A percentile compares a stretch with the other conserved stretches of the same genome.
Conservation (phyloP, 139 green algal genomes). For the Chlorella sp. region DNA sequence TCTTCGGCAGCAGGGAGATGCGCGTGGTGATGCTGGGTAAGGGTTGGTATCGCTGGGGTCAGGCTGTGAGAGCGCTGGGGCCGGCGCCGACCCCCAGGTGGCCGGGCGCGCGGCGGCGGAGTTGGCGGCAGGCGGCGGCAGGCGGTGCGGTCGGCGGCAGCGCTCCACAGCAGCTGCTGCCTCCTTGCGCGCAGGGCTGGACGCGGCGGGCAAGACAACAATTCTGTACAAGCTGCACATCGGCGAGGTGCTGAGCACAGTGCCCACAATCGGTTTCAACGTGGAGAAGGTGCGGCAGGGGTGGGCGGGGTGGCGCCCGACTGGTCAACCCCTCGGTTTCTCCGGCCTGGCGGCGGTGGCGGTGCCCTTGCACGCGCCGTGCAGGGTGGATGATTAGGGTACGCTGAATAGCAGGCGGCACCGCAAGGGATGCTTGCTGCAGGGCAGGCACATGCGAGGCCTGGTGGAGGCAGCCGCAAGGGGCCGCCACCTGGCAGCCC, state of each 20-base stretch:
- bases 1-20: slow-evolving; percentile 95
- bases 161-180: neutral
- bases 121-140: neutral
- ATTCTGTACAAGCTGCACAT: slow-evolving; percentile 99
- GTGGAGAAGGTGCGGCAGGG: slow-evolving; percentile 31
- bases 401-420: too few species aligned
- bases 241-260: slow-evolving; percentile 91
- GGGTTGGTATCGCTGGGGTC: neutral
- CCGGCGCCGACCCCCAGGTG: neutral
- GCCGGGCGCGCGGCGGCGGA: neutral
- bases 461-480: too few species aligned
- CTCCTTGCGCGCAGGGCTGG: slow-evolving; percentile 66
- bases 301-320: neutral
- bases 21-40: slow-evolving; percentile 88
- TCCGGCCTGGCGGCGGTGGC: neutral
- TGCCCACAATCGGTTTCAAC: slow-evolving; percentile 90
- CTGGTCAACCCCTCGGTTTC: neutral
- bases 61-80: neutral
- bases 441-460: too few species aligned
- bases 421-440: too few species aligned
- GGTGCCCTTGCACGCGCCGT: too few species aligned
- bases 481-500: too few species aligned
- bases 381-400: too few species aligned
- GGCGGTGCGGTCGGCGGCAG: neutral
- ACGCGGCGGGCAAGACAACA: slow-evolving; percentile 98